Base-by-base conservation (phyloP, 2,329 filamentous ascomycete species). In the Colletotrichum sp. region DNA sequence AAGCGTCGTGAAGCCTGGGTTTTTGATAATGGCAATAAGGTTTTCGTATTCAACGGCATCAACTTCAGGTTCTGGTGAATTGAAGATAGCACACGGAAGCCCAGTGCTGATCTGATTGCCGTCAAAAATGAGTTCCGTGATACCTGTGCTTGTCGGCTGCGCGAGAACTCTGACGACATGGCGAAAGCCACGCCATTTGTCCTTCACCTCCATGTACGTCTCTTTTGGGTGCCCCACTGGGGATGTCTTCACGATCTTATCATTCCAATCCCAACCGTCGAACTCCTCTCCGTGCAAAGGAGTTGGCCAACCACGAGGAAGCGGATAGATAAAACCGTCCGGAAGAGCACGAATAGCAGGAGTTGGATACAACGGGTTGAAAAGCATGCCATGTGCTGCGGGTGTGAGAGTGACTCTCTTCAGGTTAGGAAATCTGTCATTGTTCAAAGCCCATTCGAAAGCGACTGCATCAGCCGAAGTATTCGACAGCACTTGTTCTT, bases 291-390 rank as follows among this genome's bases (percentile, higher is more conserved):
- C 27, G 8, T 25, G 52, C 71, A 10, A 8, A 15, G 30, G 7
- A 1, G 70, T 28, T 6, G 79, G 80, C 84, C 83, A 84, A 15
- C 82, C 81, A 18, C 80, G 80, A 3, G 84, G 82, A 12, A 85
- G 78, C 2, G 83, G 83, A 71, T 87, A 86, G 28, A 83, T 83
- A 48, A 88, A 86, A 6, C 84, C 83, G 3, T 74, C 62, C 0
- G 85, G 85, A 15, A 88, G 82, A 4, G 82, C 80, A 8, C 85
- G 84, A 34, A 86, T 85, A 78, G 85, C 85, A 2, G 86, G 86
- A 1, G 86, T 88, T 25, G 84, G 76, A 66, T 88, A 87, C 0
- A 82, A 72, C 1, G 86, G 86, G 1, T 71, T 65, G n/a, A 83
- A 82, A 0, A 83, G 72, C 58, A 79, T 78, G 0, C 84, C 84